Conservation (phyloP, 305 asterid genomes). For the Euphrasia arctica region DNA sequence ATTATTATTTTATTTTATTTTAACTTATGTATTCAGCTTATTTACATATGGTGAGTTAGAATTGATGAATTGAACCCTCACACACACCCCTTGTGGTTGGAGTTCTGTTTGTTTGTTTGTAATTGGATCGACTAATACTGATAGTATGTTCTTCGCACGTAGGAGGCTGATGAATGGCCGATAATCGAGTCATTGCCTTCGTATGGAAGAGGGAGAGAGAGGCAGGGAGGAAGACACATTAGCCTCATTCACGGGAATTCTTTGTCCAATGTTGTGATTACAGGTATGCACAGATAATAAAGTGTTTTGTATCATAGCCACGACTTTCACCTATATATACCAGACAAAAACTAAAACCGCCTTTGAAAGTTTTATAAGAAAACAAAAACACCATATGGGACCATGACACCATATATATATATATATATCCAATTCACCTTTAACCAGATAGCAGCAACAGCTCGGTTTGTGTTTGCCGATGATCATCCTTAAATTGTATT, state of each 20-base stretch:
- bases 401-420: too few species aligned
- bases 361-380: too few species aligned
- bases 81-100: too few species aligned
- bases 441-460: too few species aligned
- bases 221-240: constrained; percentile 87
- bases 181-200: constrained; percentile 79
- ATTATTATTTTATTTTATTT: background rate
- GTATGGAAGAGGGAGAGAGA: constrained; percentile 95
- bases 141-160: constrained; percentile 31
- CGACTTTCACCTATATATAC: background rate
- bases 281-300: constrained; percentile 44
- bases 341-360: too few species aligned
- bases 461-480: background rate
- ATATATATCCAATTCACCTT: too few species aligned
- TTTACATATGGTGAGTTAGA: too few species aligned
- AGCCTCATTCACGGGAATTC: constrained; percentile 92
- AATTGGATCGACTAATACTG: constrained; percentile 18
- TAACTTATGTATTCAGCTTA: background rate
- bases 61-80: too few species aligned
- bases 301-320: background rate
- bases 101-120: background rate
- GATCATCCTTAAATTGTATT: background rate
- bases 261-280: constrained; percentile 68
- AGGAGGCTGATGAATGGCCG: constrained; percentile 95
- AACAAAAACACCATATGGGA: too few species aligned